Percentiles rank a stretch among this genome's conserved stretches.
These are phyloP conservation scores for Suillus sp. DNA, from an alignment of 768 basidiomycete species.

Conservation along the genomic window DNA sequence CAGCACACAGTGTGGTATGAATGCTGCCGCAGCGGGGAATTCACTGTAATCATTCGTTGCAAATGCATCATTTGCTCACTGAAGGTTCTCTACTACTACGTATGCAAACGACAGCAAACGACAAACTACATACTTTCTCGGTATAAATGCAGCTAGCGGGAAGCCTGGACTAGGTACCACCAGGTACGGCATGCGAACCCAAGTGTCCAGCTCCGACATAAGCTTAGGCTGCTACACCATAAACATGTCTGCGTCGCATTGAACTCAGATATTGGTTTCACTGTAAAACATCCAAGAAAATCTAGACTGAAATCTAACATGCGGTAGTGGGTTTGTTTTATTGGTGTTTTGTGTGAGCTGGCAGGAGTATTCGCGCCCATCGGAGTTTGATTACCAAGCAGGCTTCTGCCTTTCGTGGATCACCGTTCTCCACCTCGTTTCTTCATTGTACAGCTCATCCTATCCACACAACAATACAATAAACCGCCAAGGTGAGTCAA, in stretches of 20 bases:
- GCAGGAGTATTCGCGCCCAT: slow-evolving; percentile 36
- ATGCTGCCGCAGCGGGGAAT: neutral
- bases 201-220: slow-evolving; percentile 6
- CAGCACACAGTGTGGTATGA: neutral
- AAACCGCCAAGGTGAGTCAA: slow-evolving; percentile 26
- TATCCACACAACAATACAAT: slow-evolving; percentile 25
- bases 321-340: neutral
- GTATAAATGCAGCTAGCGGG: neutral
- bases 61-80: neutral
- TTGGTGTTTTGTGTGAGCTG: slow-evolving; percentile 1
- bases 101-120: neutral
- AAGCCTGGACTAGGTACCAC: neutral
- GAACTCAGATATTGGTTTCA: neutral
- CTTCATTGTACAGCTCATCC: slow-evolving; percentile 31
- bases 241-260: neutral
- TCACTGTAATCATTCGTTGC: neutral
- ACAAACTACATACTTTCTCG: neutral
- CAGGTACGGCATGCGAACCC: neutral
- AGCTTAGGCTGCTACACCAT: neutral
- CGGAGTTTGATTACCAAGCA: slow-evolving; percentile 38
- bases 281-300: neutral
- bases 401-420: slow-evolving; percentile 32
- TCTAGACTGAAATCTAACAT: neutral
- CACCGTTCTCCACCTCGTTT: slow-evolving; percentile 40
- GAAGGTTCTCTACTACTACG: neutral